phyloP scores from a whole-genome alignment of 2,329 filamentous ascomycete species.

The Beauveria australis region DNA sequence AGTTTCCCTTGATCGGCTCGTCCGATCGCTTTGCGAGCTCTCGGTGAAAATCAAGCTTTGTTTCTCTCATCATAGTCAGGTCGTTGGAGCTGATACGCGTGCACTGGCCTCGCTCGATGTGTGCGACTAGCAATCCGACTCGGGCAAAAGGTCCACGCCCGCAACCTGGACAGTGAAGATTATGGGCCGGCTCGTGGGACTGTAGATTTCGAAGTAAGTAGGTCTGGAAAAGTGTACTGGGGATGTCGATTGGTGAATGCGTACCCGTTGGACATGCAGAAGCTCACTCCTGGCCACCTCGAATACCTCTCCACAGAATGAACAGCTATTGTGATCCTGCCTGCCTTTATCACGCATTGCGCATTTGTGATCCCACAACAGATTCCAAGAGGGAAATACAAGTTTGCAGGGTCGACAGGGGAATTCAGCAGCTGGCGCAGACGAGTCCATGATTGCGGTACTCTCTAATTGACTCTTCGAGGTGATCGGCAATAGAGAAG shows the following conservation, averaged over 20 bases:
- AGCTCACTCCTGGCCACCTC: conserved; percentile 22
- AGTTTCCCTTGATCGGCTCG: conserved; percentile 22
- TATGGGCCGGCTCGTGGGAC: conserved; percentile 31
- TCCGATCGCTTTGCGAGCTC: conserved; percentile 21
- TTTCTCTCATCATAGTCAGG: conserved; percentile 27
- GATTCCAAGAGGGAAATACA: conserved; percentile 19
- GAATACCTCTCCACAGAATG: conserved; percentile 30
- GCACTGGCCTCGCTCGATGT: conserved; percentile 38
- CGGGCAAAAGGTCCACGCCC: conserved; percentile 25
- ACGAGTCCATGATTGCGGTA: not conserved
- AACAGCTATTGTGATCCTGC: conserved; percentile 28
- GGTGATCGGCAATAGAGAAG: not conserved
- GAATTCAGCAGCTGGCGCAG: conserved; percentile 10
- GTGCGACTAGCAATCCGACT: conserved; percentile 31
- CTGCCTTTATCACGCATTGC: conserved; percentile 18
- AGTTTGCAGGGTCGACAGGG: conserved; percentile 23
- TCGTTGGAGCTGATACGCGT: conserved; percentile 22
- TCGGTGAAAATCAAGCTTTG: conserved; percentile 28
- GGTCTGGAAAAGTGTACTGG: not conserved
- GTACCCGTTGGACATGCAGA: conserved; percentile 29
- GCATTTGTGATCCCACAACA: conserved; percentile 23
- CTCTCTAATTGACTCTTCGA: not conserved
- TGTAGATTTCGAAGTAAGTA: conserved; percentile 14
- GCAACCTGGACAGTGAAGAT: conserved; percentile 41
- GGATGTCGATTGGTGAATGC: conserved; percentile 6